Base-by-base conservation (phyloP, 148 eudicot species). In the Arctostaphylos glauca region DNA sequence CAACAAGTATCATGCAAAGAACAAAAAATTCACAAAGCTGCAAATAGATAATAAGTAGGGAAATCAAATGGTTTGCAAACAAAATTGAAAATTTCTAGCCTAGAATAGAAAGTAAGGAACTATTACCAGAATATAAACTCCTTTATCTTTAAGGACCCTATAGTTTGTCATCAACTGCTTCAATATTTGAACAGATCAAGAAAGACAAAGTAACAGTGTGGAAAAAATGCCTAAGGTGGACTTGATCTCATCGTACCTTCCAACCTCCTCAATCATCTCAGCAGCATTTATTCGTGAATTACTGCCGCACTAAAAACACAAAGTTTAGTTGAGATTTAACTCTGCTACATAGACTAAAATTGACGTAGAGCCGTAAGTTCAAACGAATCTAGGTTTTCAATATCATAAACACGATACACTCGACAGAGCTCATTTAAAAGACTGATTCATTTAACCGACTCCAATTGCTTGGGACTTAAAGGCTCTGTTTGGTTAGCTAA, bases 121-220 rank as follows among this genome's bases (percentile, higher is more conserved):
- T 78, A 38, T 80, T 95, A 95, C 98, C 95, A 95, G 90, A 83
- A 93, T 90, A 84, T 95, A 95, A 73, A 91, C 88, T 86, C 98
- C 98, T 80, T 89, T 88, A 73, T 93, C 94, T 92, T 95, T 92
- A 84, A 93, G 97, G 74, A 93, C 98, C 98, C 98, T 95, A 91
- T 87, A 91, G 94, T 92, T 91, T 92, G 90, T 85, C 93, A 94
- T 90, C 87, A 93, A 90, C 92, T 91, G 93, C 97, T 91, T 95
- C 90, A 94, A 92, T 91, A 90, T 83, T 83, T 85, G 77, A 84
- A 89, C 74, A 86, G 73, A 90, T 89, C 86, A 84, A 93, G 87
- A 84, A 81, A 82, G 83, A 76, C 88, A 90, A 87, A 80, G 71
- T 46, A 77, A 74, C 49, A 79, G 31, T 54, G 43, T 19, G 49